These are phyloP conservation scores for Evernia prunastri DNA, from an alignment of 495 filamentous ascomycete genomes.

Conservation along the genomic window DNA sequence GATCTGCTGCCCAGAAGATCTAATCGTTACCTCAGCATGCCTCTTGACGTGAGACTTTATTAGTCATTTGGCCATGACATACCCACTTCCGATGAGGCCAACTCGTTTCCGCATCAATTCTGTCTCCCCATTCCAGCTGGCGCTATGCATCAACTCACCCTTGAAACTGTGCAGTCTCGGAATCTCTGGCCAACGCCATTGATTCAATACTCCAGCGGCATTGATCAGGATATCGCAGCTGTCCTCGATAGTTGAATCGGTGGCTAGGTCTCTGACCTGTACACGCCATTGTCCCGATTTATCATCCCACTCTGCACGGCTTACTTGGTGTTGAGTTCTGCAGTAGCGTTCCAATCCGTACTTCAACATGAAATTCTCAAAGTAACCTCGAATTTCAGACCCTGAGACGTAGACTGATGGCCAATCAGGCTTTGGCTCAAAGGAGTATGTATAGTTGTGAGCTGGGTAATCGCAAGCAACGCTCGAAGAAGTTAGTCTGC, in stretches of 20 bases:
- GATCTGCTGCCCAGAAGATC: slow-evolving; percentile 46
- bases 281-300: slow-evolving; percentile 43
- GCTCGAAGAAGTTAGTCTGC: neutral
- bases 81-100: slow-evolving; percentile 50
- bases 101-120: slow-evolving; percentile 43
- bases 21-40: too few species aligned
- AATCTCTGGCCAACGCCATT: slow-evolving; percentile 51
- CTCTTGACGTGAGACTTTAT: too few species aligned
- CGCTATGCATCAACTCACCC: slow-evolving; percentile 51
- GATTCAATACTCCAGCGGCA: slow-evolving; percentile 51
- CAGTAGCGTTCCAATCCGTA: slow-evolving; percentile 39
- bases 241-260: slow-evolving; percentile 36
- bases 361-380: slow-evolving; percentile 40
- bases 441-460: slow-evolving; percentile 47
- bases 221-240: slow-evolving; percentile 52
- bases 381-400: slow-evolving; percentile 54
- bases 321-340: slow-evolving; percentile 37
- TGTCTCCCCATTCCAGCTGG: slow-evolving; percentile 43
- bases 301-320: slow-evolving; percentile 38
- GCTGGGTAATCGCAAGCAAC: slow-evolving; percentile 50
- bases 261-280: slow-evolving; percentile 39
- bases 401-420: slow-evolving; percentile 51
- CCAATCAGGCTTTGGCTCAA: slow-evolving; percentile 51
- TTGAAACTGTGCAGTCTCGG: slow-evolving; percentile 47
- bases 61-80: too few species aligned